Conservation (phyloP, 2,329 filamentous ascomycete species). For the Cladosporium colombiae region DNA sequence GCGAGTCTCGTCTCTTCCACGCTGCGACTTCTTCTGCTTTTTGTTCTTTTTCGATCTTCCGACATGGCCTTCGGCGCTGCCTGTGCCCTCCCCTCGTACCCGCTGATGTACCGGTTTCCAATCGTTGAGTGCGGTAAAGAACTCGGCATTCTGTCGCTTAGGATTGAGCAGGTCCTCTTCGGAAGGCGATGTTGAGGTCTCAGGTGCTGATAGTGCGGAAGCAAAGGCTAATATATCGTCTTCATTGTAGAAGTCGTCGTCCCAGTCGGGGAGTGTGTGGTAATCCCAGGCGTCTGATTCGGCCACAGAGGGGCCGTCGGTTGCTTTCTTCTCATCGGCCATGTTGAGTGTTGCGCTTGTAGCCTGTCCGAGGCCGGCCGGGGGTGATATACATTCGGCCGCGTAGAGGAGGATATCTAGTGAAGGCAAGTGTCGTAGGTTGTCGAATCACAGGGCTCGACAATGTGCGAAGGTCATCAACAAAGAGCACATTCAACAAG, state of each 20-base stretch:
- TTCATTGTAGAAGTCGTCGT: slow-evolving; percentile 73
- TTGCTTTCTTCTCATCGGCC: slow-evolving; percentile 45
- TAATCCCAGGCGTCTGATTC: slow-evolving; percentile 62
- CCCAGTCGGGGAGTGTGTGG: slow-evolving; percentile 72
- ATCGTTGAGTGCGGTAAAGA: slow-evolving; percentile 90
- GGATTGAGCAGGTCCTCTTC: slow-evolving; percentile 55
- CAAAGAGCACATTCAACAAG: slow-evolving; percentile 6
- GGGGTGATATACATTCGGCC: slow-evolving; percentile 10
- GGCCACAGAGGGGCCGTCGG: slow-evolving; percentile 52
- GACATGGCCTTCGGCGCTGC: slow-evolving; percentile 27
- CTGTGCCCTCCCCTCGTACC: slow-evolving; percentile 50
- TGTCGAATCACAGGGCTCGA: background rate
- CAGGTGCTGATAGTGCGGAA: slow-evolving; percentile 77
- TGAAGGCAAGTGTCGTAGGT: background rate
- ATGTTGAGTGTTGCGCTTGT: slow-evolving; percentile 31
- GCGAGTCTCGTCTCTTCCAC: slow-evolving; percentile 81
- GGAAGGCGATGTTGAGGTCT: slow-evolving; percentile 64
- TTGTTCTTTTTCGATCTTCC: slow-evolving; percentile 37
- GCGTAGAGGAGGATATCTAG: background rate
- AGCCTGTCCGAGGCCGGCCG: background rate
- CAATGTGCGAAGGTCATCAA: slow-evolving; percentile 1
- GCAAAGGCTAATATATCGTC: slow-evolving; percentile 78
- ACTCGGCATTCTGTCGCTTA: slow-evolving; percentile 49
- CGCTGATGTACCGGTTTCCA: slow-evolving; percentile 86
- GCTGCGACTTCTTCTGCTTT: slow-evolving; percentile 45